phyloP scores from a whole-genome alignment of 2,329 filamentous ascomycete species.

The Penicillium digitatum region DNA sequence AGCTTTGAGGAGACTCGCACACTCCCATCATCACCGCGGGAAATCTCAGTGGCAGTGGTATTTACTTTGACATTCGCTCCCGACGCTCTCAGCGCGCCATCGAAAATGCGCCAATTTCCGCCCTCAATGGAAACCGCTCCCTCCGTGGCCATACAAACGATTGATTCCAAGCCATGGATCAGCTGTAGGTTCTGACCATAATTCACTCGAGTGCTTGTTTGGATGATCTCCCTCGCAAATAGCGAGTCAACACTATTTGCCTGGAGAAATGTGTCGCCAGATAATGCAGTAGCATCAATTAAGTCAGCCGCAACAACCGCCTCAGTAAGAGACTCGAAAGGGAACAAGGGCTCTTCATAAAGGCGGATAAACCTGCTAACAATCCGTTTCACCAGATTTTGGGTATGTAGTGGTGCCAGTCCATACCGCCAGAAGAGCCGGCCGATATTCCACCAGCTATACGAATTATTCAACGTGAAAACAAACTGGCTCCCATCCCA shows the following conservation, averaged over 20 bases:
- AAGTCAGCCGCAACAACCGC: slow-evolving; percentile 66
- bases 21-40: slow-evolving; percentile 36
- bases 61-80: slow-evolving; percentile 61
- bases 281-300: slow-evolving; percentile 60
- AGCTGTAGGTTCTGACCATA: slow-evolving; percentile 84
- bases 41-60: slow-evolving; percentile 62
- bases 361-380: slow-evolving; percentile 71
- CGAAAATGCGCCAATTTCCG: slow-evolving; percentile 94
- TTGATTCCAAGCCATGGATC: slow-evolving; percentile 84
- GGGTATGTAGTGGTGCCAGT: slow-evolving; percentile 67
- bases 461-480: slow-evolving; percentile 58
- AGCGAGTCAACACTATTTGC: slow-evolving; percentile 61
- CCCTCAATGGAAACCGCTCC: slow-evolving; percentile 74
- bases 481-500: slow-evolving; percentile 80
- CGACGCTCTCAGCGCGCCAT: slow-evolving; percentile 68
- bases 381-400: slow-evolving; percentile 66
- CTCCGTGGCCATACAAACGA: slow-evolving; percentile 87
- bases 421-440: slow-evolving; percentile 86
- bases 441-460: slow-evolving; percentile 73
- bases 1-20: slow-evolving; percentile 45
- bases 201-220: slow-evolving; percentile 88
- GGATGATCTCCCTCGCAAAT: slow-evolving; percentile 78
- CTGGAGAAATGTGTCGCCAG: slow-evolving; percentile 68
- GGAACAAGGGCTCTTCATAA: slow-evolving; percentile 78
- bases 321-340: slow-evolving; percentile 71